Evolutionary conservation across 306 rosid species (phyloP).

Genomic region (Trifolium dubium): DNA sequence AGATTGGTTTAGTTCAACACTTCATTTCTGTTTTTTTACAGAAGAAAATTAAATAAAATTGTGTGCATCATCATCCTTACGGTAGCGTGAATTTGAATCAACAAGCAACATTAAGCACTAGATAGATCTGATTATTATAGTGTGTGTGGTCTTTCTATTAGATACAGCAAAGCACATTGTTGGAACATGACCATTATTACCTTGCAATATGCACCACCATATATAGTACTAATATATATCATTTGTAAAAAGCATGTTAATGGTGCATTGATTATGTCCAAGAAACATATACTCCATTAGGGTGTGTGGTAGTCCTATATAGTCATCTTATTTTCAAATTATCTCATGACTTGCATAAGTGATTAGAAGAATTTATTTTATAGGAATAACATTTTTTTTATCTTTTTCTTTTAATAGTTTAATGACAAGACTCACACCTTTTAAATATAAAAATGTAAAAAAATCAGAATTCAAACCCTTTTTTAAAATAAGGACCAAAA

Average conservation of each 20-base stretch:
- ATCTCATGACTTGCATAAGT: too few species aligned
- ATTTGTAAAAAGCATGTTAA: slow-evolving; percentile 42
- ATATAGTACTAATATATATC: slow-evolving; percentile 41
- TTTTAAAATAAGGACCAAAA: too few species aligned
- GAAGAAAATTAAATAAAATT: too few species aligned
- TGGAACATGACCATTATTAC: slow-evolving; percentile 54
- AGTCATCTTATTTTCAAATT: too few species aligned
- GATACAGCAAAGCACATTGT: slow-evolving; percentile 41
- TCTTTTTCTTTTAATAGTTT: too few species aligned
- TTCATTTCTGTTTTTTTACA: too few species aligned
- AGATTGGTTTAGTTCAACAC: too few species aligned
- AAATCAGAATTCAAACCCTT: too few species aligned
- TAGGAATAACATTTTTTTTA: too few species aligned
- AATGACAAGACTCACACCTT: too few species aligned
- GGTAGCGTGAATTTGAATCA: slow-evolving; percentile 41
- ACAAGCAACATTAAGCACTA: slow-evolving; percentile 19
- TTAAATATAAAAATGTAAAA: too few species aligned
- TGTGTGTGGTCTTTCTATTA: background rate
- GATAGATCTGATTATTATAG: slow-evolving; percentile 15
- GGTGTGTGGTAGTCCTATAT: background rate
- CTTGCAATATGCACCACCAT: slow-evolving; percentile 42
- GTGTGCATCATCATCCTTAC: background rate
- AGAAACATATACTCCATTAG: slow-evolving; percentile 15
- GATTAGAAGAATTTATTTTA: too few species aligned
- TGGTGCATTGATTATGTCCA: slow-evolving; percentile 58